Base-by-base conservation (phyloP, 805 yeast species). In the Candida palmyrensis region DNA sequence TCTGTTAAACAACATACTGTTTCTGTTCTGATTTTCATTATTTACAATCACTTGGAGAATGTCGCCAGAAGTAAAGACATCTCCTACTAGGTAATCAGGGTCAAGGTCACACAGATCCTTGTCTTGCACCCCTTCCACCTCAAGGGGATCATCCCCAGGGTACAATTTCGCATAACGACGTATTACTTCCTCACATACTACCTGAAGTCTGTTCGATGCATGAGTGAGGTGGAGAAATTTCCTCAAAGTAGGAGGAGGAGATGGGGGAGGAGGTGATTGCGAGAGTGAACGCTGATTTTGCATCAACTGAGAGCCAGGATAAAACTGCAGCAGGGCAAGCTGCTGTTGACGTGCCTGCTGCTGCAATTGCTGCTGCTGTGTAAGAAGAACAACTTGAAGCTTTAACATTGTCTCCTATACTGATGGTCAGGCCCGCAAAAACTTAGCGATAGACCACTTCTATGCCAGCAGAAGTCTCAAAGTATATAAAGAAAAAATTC, bases 51-150 rank as follows among this genome's bases (percentile, higher is more conserved):
- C 55, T 29, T 70, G 47, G 16, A 66, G 33, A 7, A 53, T 36
- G 29, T 60, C 68, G 4, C 63, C 63, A 11, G 57, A 43, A n/a
- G 18, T 30, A 46, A 85, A 82, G 5, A 83, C 79, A 44, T 82
- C 85, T 7, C 69, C 70, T 0, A 78, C 81, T 2, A 55, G 39
- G 42, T 78, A 84, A 39, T 83, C 95, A 0, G 89, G 89, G 53
- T 85, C 95, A 36, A 85, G 58, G 49, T 85, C 95, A 44, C 89
- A 82, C 36, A 70, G 71, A 38, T 75, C 71, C 26, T 54, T 55
- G 52, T 84, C 90, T 48, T 84, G 94, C 4, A 85, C 55, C 32
- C 73, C 71, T n/a, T 68, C 57, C 25, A 85, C 73, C 5, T 65
- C 64, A 13, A 83, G 51, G 1, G 70, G 68, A 5, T 68, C 74